These are phyloP conservation scores for Pseudocercospora fuligena DNA, from an alignment of 2,329 filamentous ascomycete species.

Conservation along the genomic window DNA sequence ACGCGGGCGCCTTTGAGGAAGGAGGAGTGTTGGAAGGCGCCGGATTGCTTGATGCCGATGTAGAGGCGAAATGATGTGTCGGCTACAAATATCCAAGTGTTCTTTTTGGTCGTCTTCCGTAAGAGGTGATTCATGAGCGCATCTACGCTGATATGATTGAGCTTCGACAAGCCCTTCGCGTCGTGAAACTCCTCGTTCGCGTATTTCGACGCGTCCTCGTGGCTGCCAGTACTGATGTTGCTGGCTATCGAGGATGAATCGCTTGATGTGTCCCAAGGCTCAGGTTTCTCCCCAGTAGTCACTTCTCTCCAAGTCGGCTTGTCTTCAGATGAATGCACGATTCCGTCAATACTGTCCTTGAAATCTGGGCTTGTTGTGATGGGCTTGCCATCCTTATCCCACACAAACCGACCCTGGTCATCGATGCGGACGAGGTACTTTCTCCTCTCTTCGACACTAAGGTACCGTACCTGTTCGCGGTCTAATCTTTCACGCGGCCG, in stretches of 20 bases:
- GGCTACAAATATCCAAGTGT: constrained; percentile 92
- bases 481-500: constrained; percentile 78
- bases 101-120: constrained; percentile 78
- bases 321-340: constrained; percentile 51
- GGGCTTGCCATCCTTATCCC: constrained; percentile 79
- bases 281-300: constrained; percentile 38
- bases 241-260: constrained; percentile 40
- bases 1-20: constrained; percentile 85
- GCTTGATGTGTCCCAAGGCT: constrained; percentile 20
- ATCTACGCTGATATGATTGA: constrained; percentile 70
- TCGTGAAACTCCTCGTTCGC: constrained; percentile 66
- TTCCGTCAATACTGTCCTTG: constrained; percentile 76
- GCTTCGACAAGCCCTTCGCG: constrained; percentile 63
- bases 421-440: constrained; percentile 82
- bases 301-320: constrained; percentile 49
- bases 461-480: constrained; percentile 78
- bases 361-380: constrained; percentile 78
- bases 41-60: constrained; percentile 86
- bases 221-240: constrained; percentile 56
- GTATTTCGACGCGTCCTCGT: constrained; percentile 67
- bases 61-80: constrained; percentile 86
- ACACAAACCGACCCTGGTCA: constrained; percentile 74
- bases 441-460: constrained; percentile 79
- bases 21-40: constrained; percentile 88
- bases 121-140: constrained; percentile 79